Evolutionary conservation across 441 rosid genomes (phyloP).

Genomic region (Jatropha podagrica): DNA sequence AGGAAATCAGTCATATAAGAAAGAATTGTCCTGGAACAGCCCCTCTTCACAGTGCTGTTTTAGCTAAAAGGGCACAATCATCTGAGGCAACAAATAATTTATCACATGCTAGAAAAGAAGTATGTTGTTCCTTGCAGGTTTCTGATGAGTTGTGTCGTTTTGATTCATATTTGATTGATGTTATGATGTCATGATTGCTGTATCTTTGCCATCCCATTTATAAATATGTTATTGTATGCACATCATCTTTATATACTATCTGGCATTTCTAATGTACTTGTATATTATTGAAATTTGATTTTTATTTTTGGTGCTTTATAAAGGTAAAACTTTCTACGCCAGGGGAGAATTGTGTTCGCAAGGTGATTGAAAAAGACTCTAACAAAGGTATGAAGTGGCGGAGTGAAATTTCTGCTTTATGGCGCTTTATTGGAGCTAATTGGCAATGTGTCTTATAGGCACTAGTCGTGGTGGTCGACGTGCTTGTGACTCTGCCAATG

Average conservation of each 20-base stretch:
- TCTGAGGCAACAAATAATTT: constrained; percentile 24
- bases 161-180: not conserved
- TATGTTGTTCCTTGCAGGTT: constrained; percentile 28
- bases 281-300: not conserved
- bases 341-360: constrained; percentile 28
- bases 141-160: not conserved
- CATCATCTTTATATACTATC: not conserved
- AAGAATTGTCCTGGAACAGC: constrained; percentile 39
- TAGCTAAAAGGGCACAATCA: constrained; percentile 36
- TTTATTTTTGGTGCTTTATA: constrained; percentile 13
- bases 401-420: constrained; percentile 32
- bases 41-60: constrained; percentile 21
- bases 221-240: not conserved
- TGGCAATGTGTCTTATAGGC: constrained; percentile 42
- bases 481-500: constrained; percentile 30
- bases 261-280: not conserved
- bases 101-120: constrained; percentile 30
- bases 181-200: not conserved
- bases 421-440: not conserved
- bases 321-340: constrained; percentile 46
- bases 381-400: constrained; percentile 61
- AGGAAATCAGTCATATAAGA: constrained; percentile 32
- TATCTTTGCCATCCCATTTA: not conserved
- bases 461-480: constrained; percentile 29
- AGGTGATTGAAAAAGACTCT: constrained; percentile 26